Base-by-base conservation (phyloP, 495 filamentous ascomycete species). In the Alectoria sarmentosa region DNA sequence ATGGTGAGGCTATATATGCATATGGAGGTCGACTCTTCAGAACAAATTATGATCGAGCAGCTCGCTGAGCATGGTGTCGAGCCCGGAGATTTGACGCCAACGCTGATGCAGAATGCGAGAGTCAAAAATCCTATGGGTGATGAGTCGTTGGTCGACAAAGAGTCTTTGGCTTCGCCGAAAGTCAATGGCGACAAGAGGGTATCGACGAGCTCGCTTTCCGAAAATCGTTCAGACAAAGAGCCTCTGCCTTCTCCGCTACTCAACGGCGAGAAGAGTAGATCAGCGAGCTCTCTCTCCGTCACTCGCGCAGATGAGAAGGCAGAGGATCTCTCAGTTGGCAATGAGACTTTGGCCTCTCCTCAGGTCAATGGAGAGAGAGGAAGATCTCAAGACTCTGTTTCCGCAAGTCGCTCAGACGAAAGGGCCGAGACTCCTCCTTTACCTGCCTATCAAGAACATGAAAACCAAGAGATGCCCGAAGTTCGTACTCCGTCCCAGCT, bases 21-120 rank as follows among this genome's bases (percentile, higher is more conserved):
- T 76, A 98, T 99, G 94, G 94, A 99, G 62, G 92, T 99, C 69
- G 89, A 86, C 70, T 73, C 88, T 30, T 83, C 81, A 55, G 94
- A 99, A 78, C 94, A 99, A 77, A 79, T 99, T 70, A 99, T 99
- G 94, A 97, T 99, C 67, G 94, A 99, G 75, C 95, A 99, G 74
- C 79, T 99, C 65, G 85, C 88, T 17, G 89, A 90, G 58, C 94
- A 99, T 76, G 95, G 92, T 17, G 91, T 99, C 11, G 77, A 89
- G 65, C 88, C 93, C 3, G 76, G 74, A 39, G 94, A 99, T 74
- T 79, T 99, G 34, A 89, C 90, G 0, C 88, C 88, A 6, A 82
- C 89, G 1, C 80, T 99, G 55, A 96, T 97, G 90, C 87, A 92
- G 65, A 97, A 96, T 76, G 84, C 92, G 28, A 81, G 92, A 56